These are phyloP conservation scores for Chamaecyparis obtusa DNA, from an alignment of 75 land plant genomes.

Conservation along the genomic window DNA sequence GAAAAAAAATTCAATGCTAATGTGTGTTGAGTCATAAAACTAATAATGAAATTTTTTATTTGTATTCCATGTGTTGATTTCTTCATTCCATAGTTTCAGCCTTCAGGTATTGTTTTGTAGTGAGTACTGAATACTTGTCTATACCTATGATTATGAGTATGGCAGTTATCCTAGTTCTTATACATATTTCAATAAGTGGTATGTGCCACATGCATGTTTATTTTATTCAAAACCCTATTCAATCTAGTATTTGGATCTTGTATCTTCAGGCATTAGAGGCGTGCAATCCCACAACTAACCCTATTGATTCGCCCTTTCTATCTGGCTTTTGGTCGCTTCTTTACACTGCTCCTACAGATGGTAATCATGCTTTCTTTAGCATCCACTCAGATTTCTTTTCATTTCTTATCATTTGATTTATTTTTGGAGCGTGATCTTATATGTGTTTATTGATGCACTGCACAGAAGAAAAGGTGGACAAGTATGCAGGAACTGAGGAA, in stretches of 20 bases:
- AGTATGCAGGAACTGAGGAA: conserved; percentile 49
- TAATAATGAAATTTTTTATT: too few species aligned
- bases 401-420: neutral
- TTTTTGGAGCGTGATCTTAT: neutral
- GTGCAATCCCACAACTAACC: conserved; percentile 28
- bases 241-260: neutral
- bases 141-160: neutral
- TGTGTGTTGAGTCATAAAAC: neutral
- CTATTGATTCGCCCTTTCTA: conserved; percentile 32
- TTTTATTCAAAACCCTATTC: neutral
- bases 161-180: neutral
- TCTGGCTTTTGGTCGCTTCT: conserved; percentile 46
- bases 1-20: neutral
- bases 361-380: conserved; percentile 16
- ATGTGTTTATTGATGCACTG: neutral
- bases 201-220: neutral
- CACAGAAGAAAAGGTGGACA: conserved; percentile 34
- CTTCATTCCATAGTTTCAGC: neutral
- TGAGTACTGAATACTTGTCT: neutral
- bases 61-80: neutral
- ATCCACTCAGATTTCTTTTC: neutral
- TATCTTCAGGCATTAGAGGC: conserved; percentile 32
- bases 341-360: conserved; percentile 46
- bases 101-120: neutral
- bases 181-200: neutral